Conservation (phyloP, 2,329 filamentous ascomycete genomes). For the Hypomyces perniciosus region DNA sequence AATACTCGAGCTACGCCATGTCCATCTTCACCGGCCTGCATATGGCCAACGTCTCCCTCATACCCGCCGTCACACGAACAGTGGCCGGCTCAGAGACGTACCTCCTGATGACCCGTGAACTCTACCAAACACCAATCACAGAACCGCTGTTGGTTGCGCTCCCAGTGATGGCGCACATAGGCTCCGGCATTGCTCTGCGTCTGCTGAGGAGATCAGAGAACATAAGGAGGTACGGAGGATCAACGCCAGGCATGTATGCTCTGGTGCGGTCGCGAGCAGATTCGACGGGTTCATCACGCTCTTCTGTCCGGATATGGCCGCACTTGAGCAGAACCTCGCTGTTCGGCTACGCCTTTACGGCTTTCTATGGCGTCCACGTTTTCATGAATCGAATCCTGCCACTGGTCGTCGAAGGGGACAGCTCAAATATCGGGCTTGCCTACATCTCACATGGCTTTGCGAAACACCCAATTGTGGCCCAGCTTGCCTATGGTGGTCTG, state of each 20-base stretch:
- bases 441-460: constrained; percentile 85
- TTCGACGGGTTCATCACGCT: constrained; percentile 23
- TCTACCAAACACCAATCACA: constrained; percentile 78
- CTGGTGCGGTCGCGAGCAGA: constrained; percentile 28
- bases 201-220: constrained; percentile 68
- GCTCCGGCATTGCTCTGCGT: constrained; percentile 70
- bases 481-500: constrained; percentile 62
- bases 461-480: constrained; percentile 60
- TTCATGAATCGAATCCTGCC: constrained; percentile 73
- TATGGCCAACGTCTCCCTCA: constrained; percentile 72
- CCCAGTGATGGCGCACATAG: constrained; percentile 69
- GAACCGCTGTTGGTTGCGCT: constrained; percentile 75
- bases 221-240: constrained; percentile 67
- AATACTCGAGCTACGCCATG: constrained; percentile 84
- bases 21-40: constrained; percentile 71
- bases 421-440: constrained; percentile 74
- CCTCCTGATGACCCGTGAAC: constrained; percentile 82
- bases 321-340: constrained; percentile 61
- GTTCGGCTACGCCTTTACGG: constrained; percentile 65
- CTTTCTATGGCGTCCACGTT: constrained; percentile 64
- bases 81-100: constrained; percentile 73
- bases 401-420: constrained; percentile 71
- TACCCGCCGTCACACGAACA: constrained; percentile 68
- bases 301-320: constrained; percentile 54
- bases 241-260: constrained; percentile 47